These are phyloP conservation scores for Yarrowia deformans DNA, from an alignment of 805 yeast species.

Conservation along the genomic window DNA sequence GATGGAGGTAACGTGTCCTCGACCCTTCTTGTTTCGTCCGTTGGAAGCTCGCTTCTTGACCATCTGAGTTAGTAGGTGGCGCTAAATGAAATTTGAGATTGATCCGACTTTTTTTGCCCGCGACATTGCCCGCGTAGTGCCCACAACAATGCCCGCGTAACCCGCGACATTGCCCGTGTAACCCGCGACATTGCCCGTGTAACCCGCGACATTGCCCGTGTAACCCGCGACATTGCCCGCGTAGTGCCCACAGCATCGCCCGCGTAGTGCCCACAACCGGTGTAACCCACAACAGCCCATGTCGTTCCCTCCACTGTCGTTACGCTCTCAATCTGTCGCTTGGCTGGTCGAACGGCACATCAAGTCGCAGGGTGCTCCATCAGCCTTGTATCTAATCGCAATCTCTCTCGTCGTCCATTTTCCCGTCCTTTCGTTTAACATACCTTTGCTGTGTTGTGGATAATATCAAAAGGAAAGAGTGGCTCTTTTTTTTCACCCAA, in stretches of 20 bases:
- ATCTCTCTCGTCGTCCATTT: background rate
- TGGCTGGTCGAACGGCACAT: background rate
- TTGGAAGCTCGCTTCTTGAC: constrained; percentile 99
- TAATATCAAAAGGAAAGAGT: constrained; percentile 30
- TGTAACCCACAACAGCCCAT: too few relatives aligned
- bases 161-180: background rate
- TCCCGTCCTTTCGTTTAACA: constrained; percentile 23
- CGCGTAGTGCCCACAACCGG: background rate
- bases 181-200: background rate
- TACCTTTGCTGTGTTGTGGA: constrained; percentile 39
- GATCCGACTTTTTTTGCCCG: background rate
- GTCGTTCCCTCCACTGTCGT: background rate
- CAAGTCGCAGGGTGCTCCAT: too few relatives aligned
- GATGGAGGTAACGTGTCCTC: constrained; percentile 99
- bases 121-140: background rate
- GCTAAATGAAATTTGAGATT: background rate
- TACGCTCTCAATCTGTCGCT: background rate
- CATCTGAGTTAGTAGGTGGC: constrained; percentile 63
- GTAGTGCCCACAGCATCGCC: background rate
- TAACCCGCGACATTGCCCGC: background rate
- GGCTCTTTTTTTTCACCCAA: constrained; percentile 35
- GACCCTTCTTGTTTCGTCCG: constrained; percentile 99
- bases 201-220: background rate
- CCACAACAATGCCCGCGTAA: background rate
- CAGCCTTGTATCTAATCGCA: background rate